Conservation (phyloP, 768 basidiomycete species). For the Wakefieldia striispora region DNA sequence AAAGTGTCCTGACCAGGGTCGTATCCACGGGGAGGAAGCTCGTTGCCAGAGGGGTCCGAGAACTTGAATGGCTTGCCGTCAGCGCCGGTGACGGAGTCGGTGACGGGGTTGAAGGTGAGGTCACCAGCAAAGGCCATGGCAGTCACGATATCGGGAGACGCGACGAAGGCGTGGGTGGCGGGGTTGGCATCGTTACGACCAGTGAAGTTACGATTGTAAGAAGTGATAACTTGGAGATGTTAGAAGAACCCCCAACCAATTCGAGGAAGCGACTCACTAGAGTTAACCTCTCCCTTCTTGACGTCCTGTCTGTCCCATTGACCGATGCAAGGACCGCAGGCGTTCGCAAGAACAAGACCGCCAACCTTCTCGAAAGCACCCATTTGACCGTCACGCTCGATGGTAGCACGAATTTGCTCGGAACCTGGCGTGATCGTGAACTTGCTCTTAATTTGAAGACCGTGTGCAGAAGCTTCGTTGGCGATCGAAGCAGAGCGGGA, state of each 20-base stretch:
- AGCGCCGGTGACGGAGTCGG: conserved; percentile 80
- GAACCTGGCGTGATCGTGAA: conserved; percentile 99
- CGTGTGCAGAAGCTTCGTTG: conserved; percentile 82
- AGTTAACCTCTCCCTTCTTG: conserved; percentile 95
- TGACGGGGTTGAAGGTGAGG: conserved; percentile 95
- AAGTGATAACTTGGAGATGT: conserved; percentile 76
- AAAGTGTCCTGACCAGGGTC: conserved; percentile 97
- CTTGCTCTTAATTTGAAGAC: conserved; percentile 84
- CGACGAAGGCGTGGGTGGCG: conserved; percentile 95
- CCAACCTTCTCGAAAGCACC: conserved; percentile 83
- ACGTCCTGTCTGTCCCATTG: conserved; percentile 99
- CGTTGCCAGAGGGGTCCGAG: conserved; percentile 84
- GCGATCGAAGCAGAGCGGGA: conserved; percentile 95
- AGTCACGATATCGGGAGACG: conserved; percentile 93
- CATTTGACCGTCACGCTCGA: conserved; percentile 94
- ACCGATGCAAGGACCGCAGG: conserved; percentile 98
- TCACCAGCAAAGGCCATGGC: conserved; percentile 94
- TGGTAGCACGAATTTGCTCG: conserved; percentile 97
- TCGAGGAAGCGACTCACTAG: conserved; percentile 57
- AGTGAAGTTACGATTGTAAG: conserved; percentile 99
- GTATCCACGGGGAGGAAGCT: conserved; percentile 93
- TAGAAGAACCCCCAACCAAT: background rate
- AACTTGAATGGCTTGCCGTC: conserved; percentile 99
- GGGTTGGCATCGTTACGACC: conserved; percentile 99
- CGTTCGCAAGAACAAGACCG: conserved; percentile 94